Conservation (phyloP, 805 yeast genomes). For the Nakazawaea laoshanensis region DNA sequence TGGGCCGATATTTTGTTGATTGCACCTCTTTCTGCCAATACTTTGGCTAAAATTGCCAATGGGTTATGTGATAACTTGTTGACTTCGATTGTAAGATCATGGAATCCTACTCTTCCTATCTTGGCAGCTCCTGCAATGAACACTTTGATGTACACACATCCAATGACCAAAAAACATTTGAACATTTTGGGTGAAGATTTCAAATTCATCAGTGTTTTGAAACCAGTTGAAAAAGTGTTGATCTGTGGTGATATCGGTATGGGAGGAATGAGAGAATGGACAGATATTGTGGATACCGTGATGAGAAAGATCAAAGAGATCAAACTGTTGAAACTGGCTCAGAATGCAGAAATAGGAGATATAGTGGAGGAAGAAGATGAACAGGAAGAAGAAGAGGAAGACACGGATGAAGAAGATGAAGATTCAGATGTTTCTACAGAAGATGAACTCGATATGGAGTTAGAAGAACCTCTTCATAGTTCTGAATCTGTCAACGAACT, state of each 20-base stretch:
- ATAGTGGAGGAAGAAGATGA: conserved; percentile 44
- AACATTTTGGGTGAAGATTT: conserved; percentile 75
- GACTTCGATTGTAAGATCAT: conserved; percentile 86
- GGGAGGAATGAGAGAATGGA: conserved; percentile 99
- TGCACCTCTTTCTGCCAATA: conserved; percentile 93
- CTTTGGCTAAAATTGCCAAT: conserved; percentile 78
- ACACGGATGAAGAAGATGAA: conserved; percentile 30
- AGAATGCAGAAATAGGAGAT: conserved; percentile 24
- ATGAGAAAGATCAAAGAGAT: conserved; percentile 62
- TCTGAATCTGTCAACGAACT: conserved; percentile 3
- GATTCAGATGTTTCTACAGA: conserved; percentile 17
- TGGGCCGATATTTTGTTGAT: conserved; percentile 94
- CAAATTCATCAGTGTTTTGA: conserved; percentile 91
- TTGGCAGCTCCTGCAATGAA: conserved; percentile 95
- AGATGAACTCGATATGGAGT: conserved; percentile 9
- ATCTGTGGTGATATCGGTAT: conserved; percentile 96
- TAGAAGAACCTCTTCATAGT: background rate
- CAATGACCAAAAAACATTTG: conserved; percentile 79
- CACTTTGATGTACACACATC: conserved; percentile 82
- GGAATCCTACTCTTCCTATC: conserved; percentile 90
- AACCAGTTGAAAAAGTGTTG: conserved; percentile 93
- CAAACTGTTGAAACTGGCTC: conserved; percentile 20
- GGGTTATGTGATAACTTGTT: conserved; percentile 90
- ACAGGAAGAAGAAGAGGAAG: conserved; percentile 36
- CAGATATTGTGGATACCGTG: conserved; percentile 81